Base-by-base conservation (phyloP, 208 protist genomes). In the Porcisia hertigi region DNA sequence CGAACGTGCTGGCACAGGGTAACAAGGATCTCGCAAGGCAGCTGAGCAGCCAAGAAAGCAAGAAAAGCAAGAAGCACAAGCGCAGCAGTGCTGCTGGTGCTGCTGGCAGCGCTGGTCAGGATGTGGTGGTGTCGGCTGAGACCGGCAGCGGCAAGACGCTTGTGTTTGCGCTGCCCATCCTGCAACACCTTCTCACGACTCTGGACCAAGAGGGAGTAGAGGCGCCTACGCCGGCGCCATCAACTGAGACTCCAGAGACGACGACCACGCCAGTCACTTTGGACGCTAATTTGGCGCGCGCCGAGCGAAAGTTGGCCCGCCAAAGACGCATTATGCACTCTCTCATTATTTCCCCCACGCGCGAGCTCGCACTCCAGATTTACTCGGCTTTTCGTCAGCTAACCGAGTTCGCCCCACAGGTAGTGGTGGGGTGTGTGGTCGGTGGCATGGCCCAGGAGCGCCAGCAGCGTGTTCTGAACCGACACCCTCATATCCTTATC, bases 301-400 rank as follows among this genome's bases (percentile, higher is more conserved):
- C 57, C 25, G 66, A 73, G 49, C 77, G 45, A 16, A 54, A 49
- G 25, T 36, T 45, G 57, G 58, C 71, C 16, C 58, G 74, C 52
- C 43, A 58, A 30, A 41, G 58, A 39, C 90, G 91, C 41, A 57
- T 94, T 52, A 95, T 96, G 92, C 88, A 94, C 80, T 81, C 92
- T 20, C 93, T 99, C 71, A 96, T 99, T 69, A 90, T 99, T 63
- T 97, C 98, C 12, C 99, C 99, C 30, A 99, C 98, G 3, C 94
- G 99, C 73, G 99, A 99, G 90, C 88, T 99, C 0, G 98, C 98
- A 9, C 77, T 99, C 23, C 99, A 99, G 87, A 99, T 99, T 58
- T 93, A 98, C 69, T 86, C 92, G 20, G 82, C 88, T 25, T 79
- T 96, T 25, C 58, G 79, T 12, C 85, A 92, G 81, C 88, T 97